These are phyloP conservation scores for Chaetomium sp. DNA, from an alignment of 2,329 filamentous ascomycete species.

Conservation along the genomic window DNA sequence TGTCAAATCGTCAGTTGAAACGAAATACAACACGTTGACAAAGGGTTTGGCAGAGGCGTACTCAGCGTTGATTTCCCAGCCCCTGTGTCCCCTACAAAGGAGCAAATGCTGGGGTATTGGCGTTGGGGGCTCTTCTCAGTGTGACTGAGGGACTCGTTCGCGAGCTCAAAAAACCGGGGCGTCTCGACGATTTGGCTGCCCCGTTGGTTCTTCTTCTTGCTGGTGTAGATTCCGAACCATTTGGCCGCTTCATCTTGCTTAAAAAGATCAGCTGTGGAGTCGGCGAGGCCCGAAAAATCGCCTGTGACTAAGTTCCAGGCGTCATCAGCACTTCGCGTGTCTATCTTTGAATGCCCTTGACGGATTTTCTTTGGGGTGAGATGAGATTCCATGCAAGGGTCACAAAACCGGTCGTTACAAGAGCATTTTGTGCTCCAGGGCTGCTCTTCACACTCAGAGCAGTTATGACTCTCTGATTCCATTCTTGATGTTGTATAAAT, in stretches of 20 bases:
- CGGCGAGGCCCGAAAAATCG: not conserved
- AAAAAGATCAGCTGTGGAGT: not conserved
- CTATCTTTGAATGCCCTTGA: not conserved
- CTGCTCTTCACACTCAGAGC: not conserved
- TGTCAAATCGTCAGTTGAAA: not conserved
- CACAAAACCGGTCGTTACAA: not conserved
- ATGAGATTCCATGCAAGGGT: not conserved
- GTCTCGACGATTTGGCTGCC: not conserved
- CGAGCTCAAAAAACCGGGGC: not conserved
- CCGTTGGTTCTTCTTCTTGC: not conserved
- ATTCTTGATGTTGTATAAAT: not conserved
- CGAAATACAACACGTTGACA: not conserved
- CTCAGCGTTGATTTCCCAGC: not conserved
- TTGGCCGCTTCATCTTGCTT: not conserved
- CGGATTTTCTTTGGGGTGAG: not conserved
- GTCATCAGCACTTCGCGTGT: not conserved
- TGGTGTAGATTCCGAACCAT: not conserved
- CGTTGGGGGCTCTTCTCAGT: not conserved
- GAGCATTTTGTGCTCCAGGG: not conserved
- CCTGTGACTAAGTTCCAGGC: not conserved
- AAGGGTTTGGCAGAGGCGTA: not conserved
- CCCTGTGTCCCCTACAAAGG: not conserved
- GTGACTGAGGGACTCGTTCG: not conserved
- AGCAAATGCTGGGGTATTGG: not conserved
- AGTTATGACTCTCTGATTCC: not conserved